phyloP scores from a whole-genome alignment of 1,139 yeast species.

The Hansenula anomala region DNA sequence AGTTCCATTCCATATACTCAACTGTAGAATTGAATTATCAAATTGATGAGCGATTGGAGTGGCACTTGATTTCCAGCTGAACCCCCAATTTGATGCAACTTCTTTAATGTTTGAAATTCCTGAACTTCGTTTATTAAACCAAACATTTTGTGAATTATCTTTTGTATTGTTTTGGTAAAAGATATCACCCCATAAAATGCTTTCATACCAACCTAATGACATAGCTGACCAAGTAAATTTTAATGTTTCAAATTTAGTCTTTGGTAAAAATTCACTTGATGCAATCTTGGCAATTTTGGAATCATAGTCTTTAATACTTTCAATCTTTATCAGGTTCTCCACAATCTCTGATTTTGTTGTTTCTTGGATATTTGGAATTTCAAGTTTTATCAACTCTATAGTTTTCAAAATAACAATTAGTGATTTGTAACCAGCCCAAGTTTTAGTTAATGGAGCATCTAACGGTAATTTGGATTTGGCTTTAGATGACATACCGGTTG shows the following conservation, averaged over 20 bases:
- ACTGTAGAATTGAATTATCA: slow-evolving; percentile 17
- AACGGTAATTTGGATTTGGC: slow-evolving; percentile 56
- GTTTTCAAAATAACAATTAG: slow-evolving; percentile 40
- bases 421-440: slow-evolving; percentile 62
- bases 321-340: slow-evolving; percentile 37
- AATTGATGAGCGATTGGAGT: slow-evolving; percentile 4
- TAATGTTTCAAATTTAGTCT: slow-evolving; percentile 40
- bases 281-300: slow-evolving; percentile 23
- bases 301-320: slow-evolving; percentile 27
- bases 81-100: slow-evolving; percentile 22
- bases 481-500: slow-evolving; percentile 58
- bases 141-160: slow-evolving; percentile 2
- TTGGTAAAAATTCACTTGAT: slow-evolving; percentile 29
- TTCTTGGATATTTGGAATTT: slow-evolving; percentile 30
- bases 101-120: slow-evolving; percentile 17
- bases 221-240: slow-evolving; percentile 56
- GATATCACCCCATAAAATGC: slow-evolving; percentile 62
- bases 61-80: slow-evolving; percentile 13
- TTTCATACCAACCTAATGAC: slow-evolving; percentile 75
- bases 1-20: slow-evolving; percentile 63
- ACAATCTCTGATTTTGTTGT: slow-evolving; percentile 14
- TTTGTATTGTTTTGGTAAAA: slow-evolving; percentile 33
- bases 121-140: slow-evolving; percentile 18
- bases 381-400: slow-evolving; percentile 33
- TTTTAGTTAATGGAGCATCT: slow-evolving; percentile 41